These are phyloP conservation scores for Neocucurbitaria cava DNA, from an alignment of 2,329 filamentous ascomycete genomes.

Conservation along the genomic window DNA sequence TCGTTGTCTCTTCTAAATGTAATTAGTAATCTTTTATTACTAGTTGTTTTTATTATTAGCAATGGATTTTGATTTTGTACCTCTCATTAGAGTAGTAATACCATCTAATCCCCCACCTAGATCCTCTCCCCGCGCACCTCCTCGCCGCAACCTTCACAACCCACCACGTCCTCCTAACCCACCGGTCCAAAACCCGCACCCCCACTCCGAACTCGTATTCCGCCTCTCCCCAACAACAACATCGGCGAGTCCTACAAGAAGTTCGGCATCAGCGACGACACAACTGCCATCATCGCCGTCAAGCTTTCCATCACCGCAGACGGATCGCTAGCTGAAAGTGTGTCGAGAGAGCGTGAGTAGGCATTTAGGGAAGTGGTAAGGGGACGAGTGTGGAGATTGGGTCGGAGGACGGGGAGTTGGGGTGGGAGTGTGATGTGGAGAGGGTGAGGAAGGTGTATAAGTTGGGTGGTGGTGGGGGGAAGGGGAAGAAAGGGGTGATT, in stretches of 20 bases:
- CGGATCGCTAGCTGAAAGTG: slow-evolving; percentile 6
- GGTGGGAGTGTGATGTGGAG: slow-evolving; percentile 57
- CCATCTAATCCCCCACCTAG: slow-evolving; percentile 47
- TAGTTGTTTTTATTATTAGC: too few species aligned
- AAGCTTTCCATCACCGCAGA: slow-evolving; percentile 66
- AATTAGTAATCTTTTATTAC: too few species aligned
- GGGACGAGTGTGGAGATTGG: slow-evolving; percentile 33
- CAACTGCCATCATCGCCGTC: slow-evolving; percentile 76
- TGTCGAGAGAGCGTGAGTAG: slow-evolving; percentile 34
- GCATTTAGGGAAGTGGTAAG: slow-evolving; percentile 37
- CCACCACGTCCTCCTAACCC: slow-evolving; percentile 68
- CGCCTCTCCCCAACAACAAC: slow-evolving; percentile 84
- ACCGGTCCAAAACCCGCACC: slow-evolving; percentile 73
- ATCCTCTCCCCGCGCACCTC: slow-evolving; percentile 76
- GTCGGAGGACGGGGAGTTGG: slow-evolving; percentile 53
- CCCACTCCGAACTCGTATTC: slow-evolving; percentile 88
- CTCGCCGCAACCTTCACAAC: slow-evolving; percentile 80
- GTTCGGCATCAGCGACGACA: slow-evolving; percentile 79
- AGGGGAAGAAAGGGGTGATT: slow-evolving; percentile 42
- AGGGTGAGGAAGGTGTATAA: slow-evolving; percentile 89
- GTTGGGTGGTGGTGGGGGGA: slow-evolving; percentile 63
- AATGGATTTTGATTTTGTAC: too few species aligned
- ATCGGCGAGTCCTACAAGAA: slow-evolving; percentile 91
- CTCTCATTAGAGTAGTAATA: too few species aligned
- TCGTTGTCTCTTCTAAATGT: too few species aligned